phyloP scores from a whole-genome alignment of 257 asterid species.

The Parsonsia alboflavescens region DNA sequence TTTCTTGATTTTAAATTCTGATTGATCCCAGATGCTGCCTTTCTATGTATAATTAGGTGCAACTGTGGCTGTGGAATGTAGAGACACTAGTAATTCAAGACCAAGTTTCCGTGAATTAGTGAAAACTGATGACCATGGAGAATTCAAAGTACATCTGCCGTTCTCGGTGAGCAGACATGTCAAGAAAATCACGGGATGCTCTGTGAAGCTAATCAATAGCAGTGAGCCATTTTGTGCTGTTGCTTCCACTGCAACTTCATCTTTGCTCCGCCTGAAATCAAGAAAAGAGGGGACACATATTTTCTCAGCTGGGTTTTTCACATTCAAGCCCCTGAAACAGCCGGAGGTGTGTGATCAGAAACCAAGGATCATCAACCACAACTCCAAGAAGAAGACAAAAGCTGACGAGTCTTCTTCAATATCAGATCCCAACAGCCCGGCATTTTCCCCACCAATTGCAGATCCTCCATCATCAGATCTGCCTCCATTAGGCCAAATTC shows the following conservation, averaged over 20 bases:
- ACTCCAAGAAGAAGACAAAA: constrained; percentile 8
- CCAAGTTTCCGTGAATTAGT: constrained; percentile 40
- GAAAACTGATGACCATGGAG: constrained; percentile 61
- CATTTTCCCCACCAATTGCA: constrained; percentile 42
- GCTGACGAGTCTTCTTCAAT: constrained; percentile 19
- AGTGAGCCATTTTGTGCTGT: constrained; percentile 57
- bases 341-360: constrained; percentile 61
- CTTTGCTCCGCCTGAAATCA: constrained; percentile 44
- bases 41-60: constrained; percentile 55
- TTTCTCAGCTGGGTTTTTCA: constrained; percentile 80
- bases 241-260: constrained; percentile 60
- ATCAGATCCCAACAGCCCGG: constrained; percentile 46
- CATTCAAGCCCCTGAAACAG: constrained; percentile 67
- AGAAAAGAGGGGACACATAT: constrained; percentile 54
- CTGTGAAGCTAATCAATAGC: constrained; percentile 64
- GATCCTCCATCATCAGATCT: constrained; percentile 27
- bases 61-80: constrained; percentile 69
- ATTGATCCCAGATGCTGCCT: background rate
- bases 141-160: constrained; percentile 65
- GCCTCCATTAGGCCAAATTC: constrained; percentile 27
- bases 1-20: background rate
- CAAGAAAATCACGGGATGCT: constrained; percentile 57
- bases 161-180: constrained; percentile 55
- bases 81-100: constrained; percentile 16
- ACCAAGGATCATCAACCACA: constrained; percentile 24